These are phyloP conservation scores for Amaranthus palmeri DNA, from an alignment of 148 eudicot genomes.

Conservation along the genomic window DNA sequence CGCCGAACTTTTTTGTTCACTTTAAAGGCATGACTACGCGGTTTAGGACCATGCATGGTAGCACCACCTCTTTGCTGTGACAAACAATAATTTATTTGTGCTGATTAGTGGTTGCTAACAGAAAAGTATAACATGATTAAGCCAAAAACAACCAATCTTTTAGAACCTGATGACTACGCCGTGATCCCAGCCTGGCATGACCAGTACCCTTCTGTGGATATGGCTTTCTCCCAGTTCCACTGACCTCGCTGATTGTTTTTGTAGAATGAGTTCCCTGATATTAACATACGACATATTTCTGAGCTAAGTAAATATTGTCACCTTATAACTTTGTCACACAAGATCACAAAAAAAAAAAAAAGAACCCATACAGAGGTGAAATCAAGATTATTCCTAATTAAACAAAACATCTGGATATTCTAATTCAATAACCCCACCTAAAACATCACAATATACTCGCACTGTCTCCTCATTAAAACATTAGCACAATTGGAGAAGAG, in stretches of 20 bases:
- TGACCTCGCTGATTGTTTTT: constrained; percentile 92
- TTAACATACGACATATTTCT: constrained; percentile 14
- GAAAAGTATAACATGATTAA: neutral
- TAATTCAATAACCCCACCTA: neutral
- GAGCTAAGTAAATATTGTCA: neutral
- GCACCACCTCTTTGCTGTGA: constrained; percentile 87
- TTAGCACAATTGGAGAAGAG: no score
- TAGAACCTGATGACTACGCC: constrained; percentile 78
- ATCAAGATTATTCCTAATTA: neutral
- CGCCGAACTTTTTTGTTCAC: constrained; percentile 91
- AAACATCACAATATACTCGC: neutral
- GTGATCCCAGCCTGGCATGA: constrained; percentile 86
- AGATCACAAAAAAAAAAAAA: neutral
- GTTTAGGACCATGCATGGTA: constrained; percentile 90
- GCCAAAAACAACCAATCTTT: neutral
- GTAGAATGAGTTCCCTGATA: constrained; percentile 95
- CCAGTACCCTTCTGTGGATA: constrained; percentile 82
- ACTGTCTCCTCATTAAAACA: no score
- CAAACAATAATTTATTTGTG: neutral
- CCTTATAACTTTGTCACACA: neutral
- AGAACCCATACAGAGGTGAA: neutral
- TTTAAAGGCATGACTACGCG: constrained; percentile 87
- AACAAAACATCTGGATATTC: neutral
- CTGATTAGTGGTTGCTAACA: constrained; percentile 8
- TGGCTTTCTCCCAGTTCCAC: constrained; percentile 96